These are phyloP conservation scores for Aspergillus sclerotiicarbonarius DNA, from an alignment of 495 filamentous ascomycete genomes.

Conservation along the genomic window DNA sequence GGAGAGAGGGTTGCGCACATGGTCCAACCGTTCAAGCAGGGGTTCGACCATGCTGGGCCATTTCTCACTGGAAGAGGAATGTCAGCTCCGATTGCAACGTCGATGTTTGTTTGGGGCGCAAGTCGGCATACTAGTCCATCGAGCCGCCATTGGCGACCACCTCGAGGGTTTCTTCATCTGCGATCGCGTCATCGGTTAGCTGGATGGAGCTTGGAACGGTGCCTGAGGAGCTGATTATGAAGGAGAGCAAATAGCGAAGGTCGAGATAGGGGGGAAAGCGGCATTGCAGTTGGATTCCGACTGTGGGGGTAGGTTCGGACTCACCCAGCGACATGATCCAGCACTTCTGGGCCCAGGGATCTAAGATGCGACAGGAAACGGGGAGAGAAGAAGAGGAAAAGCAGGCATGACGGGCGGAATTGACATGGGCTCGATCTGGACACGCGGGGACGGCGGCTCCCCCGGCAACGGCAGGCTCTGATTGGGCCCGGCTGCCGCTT, in stretches of 20 bases:
- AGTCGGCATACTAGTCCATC: constrained; percentile 62
- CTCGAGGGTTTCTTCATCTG: constrained; percentile 63
- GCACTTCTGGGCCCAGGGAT: neutral
- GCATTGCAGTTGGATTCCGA: neutral
- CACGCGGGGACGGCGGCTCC: constrained; percentile 11
- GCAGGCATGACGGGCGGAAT: neutral
- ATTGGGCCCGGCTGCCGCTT: constrained; percentile 19
- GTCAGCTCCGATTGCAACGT: constrained; percentile 25
- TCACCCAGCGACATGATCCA: constrained; percentile 41
- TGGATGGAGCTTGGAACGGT: neutral
- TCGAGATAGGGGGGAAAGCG: neutral
- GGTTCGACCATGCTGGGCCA: constrained; percentile 54
- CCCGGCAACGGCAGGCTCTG: constrained; percentile 6
- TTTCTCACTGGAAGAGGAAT: constrained; percentile 41
- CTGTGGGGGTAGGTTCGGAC: neutral
- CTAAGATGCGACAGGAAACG: neutral
- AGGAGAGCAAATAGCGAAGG: neutral
- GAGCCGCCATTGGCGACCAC: constrained; percentile 61
- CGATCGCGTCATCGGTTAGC: constrained; percentile 8
- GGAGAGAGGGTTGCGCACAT: constrained; percentile 35
- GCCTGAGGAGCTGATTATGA: neutral
- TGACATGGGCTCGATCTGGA: neutral
- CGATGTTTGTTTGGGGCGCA: neutral
- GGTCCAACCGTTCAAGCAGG: constrained; percentile 52
- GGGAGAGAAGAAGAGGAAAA: neutral